These are phyloP conservation scores for Nicotiana tabacum DNA, from an alignment of 257 asterid genomes.

Conservation along the genomic window DNA sequence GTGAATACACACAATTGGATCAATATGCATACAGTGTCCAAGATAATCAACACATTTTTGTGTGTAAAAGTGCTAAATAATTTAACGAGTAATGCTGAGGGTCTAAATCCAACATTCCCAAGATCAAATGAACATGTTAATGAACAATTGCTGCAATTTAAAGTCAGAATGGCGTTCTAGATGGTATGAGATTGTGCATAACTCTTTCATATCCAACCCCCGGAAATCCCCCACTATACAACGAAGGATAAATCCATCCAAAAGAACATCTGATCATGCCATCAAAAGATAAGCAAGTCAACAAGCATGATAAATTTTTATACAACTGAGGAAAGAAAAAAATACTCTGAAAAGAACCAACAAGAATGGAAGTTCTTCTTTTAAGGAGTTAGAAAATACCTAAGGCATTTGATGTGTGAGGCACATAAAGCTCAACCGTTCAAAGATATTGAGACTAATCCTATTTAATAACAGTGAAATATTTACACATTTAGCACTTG, in stretches of 20 bases:
- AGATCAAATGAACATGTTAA: not conserved
- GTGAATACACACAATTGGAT: not conserved
- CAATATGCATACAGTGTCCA: not conserved
- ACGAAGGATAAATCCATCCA: not conserved
- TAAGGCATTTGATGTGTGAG: not conserved
- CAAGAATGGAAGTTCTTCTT: not conserved
- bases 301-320: not conserved
- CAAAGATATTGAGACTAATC: not conserved
- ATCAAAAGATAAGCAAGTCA: not conserved
- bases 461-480: not conserved
- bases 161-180: not conserved
- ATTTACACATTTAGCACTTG: not conserved
- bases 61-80: not conserved
- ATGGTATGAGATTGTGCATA: not conserved
- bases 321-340: not conserved
- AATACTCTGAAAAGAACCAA: not conserved
- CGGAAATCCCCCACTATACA: not conserved
- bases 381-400: not conserved
- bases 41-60: not conserved
- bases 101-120: not conserved
- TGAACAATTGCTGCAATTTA: not conserved
- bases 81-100: not conserved
- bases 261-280: not conserved
- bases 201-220: not conserved
- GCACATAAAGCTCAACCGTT: not conserved